These are phyloP conservation scores for Thermochaetoides thermophila DNA, from an alignment of 495 filamentous ascomycete genomes.

Conservation along the genomic window DNA sequence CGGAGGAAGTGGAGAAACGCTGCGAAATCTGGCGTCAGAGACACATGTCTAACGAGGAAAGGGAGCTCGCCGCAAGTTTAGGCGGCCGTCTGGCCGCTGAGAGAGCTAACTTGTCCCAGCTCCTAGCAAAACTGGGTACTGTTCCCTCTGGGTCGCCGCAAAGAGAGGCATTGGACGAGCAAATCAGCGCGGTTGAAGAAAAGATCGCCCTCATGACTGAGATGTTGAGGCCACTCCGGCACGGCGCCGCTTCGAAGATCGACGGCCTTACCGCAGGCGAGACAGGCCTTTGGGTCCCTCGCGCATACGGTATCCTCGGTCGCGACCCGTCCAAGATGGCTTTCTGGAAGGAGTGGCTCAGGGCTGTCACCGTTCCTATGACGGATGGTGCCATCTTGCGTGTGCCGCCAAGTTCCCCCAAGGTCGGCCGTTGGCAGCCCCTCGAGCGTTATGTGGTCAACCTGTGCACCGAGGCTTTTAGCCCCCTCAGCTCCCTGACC, in stretches of 20 bases:
- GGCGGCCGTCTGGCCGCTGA: slow-evolving; percentile 83
- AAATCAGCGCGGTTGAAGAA: slow-evolving; percentile 91
- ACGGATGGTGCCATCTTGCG: slow-evolving; percentile 70
- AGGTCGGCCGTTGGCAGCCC: slow-evolving; percentile 90
- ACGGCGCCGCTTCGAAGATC: slow-evolving; percentile 91
- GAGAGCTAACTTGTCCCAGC: slow-evolving; percentile 73
- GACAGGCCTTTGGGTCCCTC: slow-evolving; percentile 90
- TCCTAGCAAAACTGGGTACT: slow-evolving; percentile 68
- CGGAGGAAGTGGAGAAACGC: slow-evolving; percentile 75
- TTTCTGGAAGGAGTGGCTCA: slow-evolving; percentile 99
- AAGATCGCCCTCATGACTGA: slow-evolving; percentile 96
- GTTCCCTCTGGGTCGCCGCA: slow-evolving; percentile 65
- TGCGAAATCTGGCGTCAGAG: slow-evolving; percentile 88
- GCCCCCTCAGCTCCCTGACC: slow-evolving; percentile 81
- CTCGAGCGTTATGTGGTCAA: slow-evolving; percentile 96
- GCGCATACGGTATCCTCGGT: slow-evolving; percentile 86
- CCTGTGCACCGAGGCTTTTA: slow-evolving; percentile 86
- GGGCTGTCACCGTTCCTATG: slow-evolving; percentile 87
- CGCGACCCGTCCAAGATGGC: slow-evolving; percentile 68
- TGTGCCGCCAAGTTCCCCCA: slow-evolving; percentile 76
- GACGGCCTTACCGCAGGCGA: slow-evolving; percentile 93
- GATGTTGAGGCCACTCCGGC: slow-evolving; percentile 78
- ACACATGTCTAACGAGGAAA: slow-evolving; percentile 92
- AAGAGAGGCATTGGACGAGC: slow-evolving; percentile 74
- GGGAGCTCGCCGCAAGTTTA: slow-evolving; percentile 83